These are phyloP conservation scores for Camelina hispida DNA, from an alignment of 345 rosid species.

Conservation along the genomic window DNA sequence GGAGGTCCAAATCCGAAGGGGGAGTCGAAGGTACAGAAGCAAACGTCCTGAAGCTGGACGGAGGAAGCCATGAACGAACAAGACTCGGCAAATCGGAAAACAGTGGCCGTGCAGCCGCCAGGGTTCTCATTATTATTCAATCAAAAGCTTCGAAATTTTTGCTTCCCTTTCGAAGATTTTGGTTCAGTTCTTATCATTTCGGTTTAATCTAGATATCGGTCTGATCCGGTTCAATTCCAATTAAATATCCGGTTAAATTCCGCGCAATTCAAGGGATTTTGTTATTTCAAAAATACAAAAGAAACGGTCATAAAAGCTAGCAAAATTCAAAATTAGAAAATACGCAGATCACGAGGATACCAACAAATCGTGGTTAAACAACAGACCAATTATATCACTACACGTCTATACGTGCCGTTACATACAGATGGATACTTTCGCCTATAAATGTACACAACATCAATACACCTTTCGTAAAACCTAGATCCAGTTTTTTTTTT, in stretches of 20 bases:
- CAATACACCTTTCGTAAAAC: not conserved
- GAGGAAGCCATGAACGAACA: slow-evolving; percentile 45
- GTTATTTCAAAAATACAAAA: slow-evolving; percentile 14
- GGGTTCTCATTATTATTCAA: slow-evolving; percentile 47
- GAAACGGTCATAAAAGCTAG: slow-evolving; percentile 35
- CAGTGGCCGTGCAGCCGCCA: slow-evolving; percentile 48
- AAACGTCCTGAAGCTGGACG: slow-evolving; percentile 47
- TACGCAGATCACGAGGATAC: slow-evolving; percentile 29
- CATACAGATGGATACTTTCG: not conserved
- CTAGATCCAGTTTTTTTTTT: slow-evolving; percentile 11
- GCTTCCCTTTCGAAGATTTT: not conserved
- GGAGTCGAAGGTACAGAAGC: slow-evolving; percentile 43
- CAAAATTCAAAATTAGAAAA: slow-evolving; percentile 46
- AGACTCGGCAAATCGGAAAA: slow-evolving; percentile 41
- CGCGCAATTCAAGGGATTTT: slow-evolving; percentile 20
- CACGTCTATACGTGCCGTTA: slow-evolving; percentile 44
- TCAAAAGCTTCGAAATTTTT: not conserved
- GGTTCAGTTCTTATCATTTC: slow-evolving; percentile 29
- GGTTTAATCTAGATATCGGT: slow-evolving; percentile 11
- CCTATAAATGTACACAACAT: slow-evolving; percentile 38
- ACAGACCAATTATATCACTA: slow-evolving; percentile 24
- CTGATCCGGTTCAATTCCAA: slow-evolving; percentile 29
- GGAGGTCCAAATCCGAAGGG: slow-evolving; percentile 44
- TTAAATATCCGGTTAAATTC: not conserved
- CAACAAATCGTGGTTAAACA: slow-evolving; percentile 25